These are phyloP conservation scores for Saccharomyces paradoxus DNA, from an alignment of 805 yeast species.

Conservation along the genomic window DNA sequence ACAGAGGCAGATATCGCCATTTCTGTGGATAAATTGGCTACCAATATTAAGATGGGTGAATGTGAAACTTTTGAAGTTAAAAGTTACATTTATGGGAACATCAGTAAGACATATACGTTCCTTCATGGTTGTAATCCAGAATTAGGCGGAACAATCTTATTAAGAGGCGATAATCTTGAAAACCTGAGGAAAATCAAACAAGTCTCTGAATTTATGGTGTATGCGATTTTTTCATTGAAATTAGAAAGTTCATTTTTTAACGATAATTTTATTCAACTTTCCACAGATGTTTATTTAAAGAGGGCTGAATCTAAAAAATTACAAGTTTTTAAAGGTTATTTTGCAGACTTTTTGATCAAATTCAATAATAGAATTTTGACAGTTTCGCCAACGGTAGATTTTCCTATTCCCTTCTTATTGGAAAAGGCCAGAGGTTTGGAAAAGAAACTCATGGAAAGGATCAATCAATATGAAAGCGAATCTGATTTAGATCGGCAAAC, in stretches of 20 bases:
- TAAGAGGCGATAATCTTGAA: constrained; percentile 71
- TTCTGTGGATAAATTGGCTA: constrained; percentile 77
- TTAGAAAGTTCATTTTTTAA: constrained; percentile 70
- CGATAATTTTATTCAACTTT: constrained; percentile 54
- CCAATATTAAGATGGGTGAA: constrained; percentile 61
- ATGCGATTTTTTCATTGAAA: constrained; percentile 67
- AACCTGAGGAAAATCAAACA: constrained; percentile 60
- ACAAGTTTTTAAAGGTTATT: constrained; percentile 24
- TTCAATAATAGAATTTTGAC: constrained; percentile 54
- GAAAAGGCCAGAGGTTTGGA: constrained; percentile 48
- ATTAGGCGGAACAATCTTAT: constrained; percentile 74
- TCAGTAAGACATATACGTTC: constrained; percentile 64
- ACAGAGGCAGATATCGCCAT: constrained; percentile 80
- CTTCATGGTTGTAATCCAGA: constrained; percentile 67
- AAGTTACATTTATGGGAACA: constrained; percentile 48
- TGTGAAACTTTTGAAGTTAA: constrained; percentile 68
- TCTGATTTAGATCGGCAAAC: constrained; percentile 5
- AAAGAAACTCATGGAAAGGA: constrained; percentile 25
- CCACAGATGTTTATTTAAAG: constrained; percentile 32
- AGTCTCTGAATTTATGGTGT: constrained; percentile 71
- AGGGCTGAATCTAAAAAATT: constrained; percentile 7
- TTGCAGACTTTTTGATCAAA: constrained; percentile 32
- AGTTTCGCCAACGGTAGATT: constrained; percentile 76
- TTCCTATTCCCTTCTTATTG: constrained; percentile 60
- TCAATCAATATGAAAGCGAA: constrained; percentile 11